Conservation (phyloP, 805 yeast species). For the Schwanniomyces vanrijiae region DNA sequence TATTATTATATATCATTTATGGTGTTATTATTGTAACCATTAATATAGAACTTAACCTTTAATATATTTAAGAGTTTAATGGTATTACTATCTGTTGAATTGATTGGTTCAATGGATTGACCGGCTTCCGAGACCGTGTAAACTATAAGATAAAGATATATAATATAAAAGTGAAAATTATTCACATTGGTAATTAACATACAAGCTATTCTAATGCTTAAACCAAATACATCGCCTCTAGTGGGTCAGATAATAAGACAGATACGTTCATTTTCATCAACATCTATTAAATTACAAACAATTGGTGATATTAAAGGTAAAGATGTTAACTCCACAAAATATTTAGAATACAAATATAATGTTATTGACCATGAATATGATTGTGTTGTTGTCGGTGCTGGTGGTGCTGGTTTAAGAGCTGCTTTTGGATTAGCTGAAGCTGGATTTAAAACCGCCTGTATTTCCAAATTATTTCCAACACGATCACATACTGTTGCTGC, state of each 20-base stretch:
- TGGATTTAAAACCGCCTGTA: slow-evolving; percentile 96
- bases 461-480: slow-evolving; percentile 94
- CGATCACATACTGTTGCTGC: slow-evolving; percentile 99
- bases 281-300: slow-evolving; percentile 29
- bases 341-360: slow-evolving; percentile 68
- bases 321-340: slow-evolving; percentile 41
- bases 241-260: slow-evolving; percentile 8
- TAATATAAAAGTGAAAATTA: background rate
- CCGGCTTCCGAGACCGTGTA: background rate
- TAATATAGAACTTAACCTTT: too few species aligned
- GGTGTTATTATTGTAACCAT: too few species aligned
- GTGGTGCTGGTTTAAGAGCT: slow-evolving; percentile 98
- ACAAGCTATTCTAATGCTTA: slow-evolving; percentile 6
- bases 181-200: background rate
- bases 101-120: background rate
- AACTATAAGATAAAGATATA: too few species aligned
- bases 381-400: slow-evolving; percentile 97
- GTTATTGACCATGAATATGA: slow-evolving; percentile 97
- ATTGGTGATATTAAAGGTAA: slow-evolving; percentile 40
- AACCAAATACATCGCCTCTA: slow-evolving; percentile 10
- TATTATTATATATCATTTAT: too few species aligned
- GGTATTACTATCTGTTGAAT: too few species aligned
- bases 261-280: slow-evolving; percentile 24
- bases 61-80: too few species aligned
- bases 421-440: slow-evolving; percentile 97